A percentile compares a stretch with the other conserved stretches of the same genome.
Evolutionary conservation across 805 yeast species (phyloP).

Genomic region (Candida montana): DNA sequence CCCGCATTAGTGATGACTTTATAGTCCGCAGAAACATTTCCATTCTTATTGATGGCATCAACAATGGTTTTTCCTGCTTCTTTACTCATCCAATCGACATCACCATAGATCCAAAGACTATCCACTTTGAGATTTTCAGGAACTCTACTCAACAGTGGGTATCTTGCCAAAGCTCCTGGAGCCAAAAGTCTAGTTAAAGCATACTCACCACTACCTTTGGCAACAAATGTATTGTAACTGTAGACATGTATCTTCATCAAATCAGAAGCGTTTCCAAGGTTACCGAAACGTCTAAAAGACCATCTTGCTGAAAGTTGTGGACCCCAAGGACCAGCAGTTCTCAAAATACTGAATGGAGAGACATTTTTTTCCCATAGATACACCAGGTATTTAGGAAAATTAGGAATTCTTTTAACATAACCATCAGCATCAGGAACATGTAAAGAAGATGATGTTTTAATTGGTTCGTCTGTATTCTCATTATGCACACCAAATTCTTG

Average conservation of each 20-base stretch:
- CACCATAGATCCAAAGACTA: constrained; percentile 58
- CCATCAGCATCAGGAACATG: constrained; percentile 26
- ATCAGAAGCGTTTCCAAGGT: constrained; percentile 22
- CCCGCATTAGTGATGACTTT: constrained; percentile 46
- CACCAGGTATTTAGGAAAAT: constrained; percentile 31
- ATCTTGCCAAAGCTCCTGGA: constrained; percentile 50
- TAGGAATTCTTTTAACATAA: constrained; percentile 31
- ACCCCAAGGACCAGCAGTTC: constrained; percentile 48
- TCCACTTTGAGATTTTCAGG: constrained; percentile 30
- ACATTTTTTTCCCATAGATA: constrained; percentile 47
- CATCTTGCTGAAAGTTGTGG: constrained; percentile 47
- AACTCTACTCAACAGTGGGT: constrained; percentile 52
- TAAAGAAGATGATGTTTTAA: constrained; percentile 17
- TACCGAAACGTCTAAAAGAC: constrained; percentile 46
- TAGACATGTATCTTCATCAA: constrained; percentile 46
- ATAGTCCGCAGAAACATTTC: constrained; percentile 19
- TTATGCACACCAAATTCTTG: constrained; percentile 27
- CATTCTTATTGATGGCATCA: constrained; percentile 25
- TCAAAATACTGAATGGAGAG: constrained; percentile 50
- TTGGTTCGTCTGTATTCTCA: constrained; percentile 13
- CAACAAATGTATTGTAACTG: constrained; percentile 44
- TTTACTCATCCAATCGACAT: constrained; percentile 66
- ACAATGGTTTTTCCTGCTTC: constrained; percentile 49
- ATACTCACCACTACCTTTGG: constrained; percentile 59
- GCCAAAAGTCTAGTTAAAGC: constrained; percentile 56